Evolutionary conservation across 202 grass and related monocot species (phyloP).

Genomic region (Zizania palustris): DNA sequence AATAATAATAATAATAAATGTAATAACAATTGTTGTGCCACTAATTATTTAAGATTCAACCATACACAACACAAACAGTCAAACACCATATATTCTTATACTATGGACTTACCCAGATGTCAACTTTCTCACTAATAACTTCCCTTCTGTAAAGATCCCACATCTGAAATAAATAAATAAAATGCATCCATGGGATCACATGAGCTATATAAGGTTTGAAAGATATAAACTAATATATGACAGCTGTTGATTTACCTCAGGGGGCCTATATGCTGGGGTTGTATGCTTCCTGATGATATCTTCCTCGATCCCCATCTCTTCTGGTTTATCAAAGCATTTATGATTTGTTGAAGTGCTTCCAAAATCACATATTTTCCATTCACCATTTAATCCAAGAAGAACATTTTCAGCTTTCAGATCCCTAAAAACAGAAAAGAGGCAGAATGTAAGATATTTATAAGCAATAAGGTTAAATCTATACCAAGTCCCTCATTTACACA

Average conservation of each 20-base stretch:
- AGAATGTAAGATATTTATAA: constrained; percentile 26
- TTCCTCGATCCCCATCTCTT: constrained; percentile 88
- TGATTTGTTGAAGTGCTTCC: constrained; percentile 86
- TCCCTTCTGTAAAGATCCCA: constrained; percentile 95
- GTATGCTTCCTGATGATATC: constrained; percentile 87
- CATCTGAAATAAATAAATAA: constrained; percentile 61
- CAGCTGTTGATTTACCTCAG: constrained; percentile 57
- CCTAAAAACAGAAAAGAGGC: constrained; percentile 40
- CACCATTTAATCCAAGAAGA: constrained; percentile 81
- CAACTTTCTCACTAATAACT: constrained; percentile 82
- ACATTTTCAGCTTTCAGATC: constrained; percentile 89
- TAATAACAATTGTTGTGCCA: constrained; percentile 18
- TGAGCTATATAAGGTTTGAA: background rate
- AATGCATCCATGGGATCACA: constrained; percentile 35
- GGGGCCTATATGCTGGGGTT: constrained; percentile 80
- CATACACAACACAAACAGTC: too few relatives aligned
- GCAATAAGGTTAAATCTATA: background rate
- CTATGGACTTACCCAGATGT: constrained; percentile 70
- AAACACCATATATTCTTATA: constrained; percentile 22
- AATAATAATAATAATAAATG: constrained; percentile 9
- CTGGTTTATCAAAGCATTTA: constrained; percentile 78
- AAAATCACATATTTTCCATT: constrained; percentile 90
- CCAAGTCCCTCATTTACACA: constrained; percentile 10
- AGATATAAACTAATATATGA: background rate
- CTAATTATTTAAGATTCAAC: constrained; percentile 25